Base-by-base conservation (phyloP, 1,284 basidiomycete genomes). In the Austroboletus olivaceoglutinosus region DNA sequence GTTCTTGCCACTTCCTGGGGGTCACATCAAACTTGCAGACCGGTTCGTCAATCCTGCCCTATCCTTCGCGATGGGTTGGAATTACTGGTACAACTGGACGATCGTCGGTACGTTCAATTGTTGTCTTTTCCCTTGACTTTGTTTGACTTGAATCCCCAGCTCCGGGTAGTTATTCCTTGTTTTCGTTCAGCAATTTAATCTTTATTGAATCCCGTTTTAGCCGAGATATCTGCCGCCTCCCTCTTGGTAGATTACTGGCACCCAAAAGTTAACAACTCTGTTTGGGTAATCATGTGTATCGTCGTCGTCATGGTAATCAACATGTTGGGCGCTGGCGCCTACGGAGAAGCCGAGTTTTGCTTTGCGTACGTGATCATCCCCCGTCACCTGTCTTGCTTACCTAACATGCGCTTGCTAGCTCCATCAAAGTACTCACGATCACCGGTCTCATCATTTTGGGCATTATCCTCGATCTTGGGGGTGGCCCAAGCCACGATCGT, bases 21-120 rank as follows among this genome's bases (percentile, higher is more conserved):
- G 86, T 47, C 86, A 87, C 66, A 84, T 89, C 64, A 78, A 73
- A 56, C 74, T 89, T 46, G 79, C 86, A 4, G 78, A 80, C 51
- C 82, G 87, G 16, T 89, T 89, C 63, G 81, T 89, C 29, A 80
- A 88, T 59, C 82, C 82, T 12, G 82, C 84, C 4, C 69, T 89
- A 43, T 80, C 82, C 1, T 87, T 87, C 59, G 76, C 83, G 30
- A 80, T 83, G 81, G 83, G 84, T 16, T 88, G 83, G 82, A 83
- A 85, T 62, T 86, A 85, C 60, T 81, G 78, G 75, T 84, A 82
- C 58, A 84, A 82, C 67, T 84, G 82, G 78, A 63, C 63, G 0
- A 73, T 81, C 50, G 65, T 82, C 48, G 75, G 85, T 55, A 74
- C 72, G 36, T 53, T 18, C 43, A 4, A 4, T 39, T 30, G 21